These are phyloP conservation scores for Curvularia hawaiiensis DNA, from an alignment of 2,329 filamentous ascomycete species.

Conservation along the genomic window DNA sequence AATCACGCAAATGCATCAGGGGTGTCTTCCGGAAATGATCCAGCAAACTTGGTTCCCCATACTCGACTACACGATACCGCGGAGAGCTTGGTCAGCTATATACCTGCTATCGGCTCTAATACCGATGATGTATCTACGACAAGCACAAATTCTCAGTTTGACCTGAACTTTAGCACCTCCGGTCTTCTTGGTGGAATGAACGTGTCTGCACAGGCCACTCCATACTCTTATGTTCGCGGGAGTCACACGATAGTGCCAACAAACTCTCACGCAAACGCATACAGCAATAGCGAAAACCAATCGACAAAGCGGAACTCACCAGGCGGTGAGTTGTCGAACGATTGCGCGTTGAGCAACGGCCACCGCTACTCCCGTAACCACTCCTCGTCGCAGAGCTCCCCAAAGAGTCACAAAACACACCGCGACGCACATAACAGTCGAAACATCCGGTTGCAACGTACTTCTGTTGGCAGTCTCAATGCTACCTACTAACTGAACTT, in stretches of 20 bases:
- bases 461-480: slow-evolving; percentile 25
- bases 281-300: slow-evolving; percentile 47
- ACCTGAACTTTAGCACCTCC: slow-evolving; percentile 35
- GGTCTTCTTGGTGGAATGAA: slow-evolving; percentile 29
- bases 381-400: slow-evolving; percentile 22
- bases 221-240: slow-evolving; percentile 35
- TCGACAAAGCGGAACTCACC: slow-evolving; percentile 39
- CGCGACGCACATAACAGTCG: slow-evolving; percentile 11
- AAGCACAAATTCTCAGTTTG: slow-evolving; percentile 15
- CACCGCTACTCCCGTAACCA: slow-evolving; percentile 44
- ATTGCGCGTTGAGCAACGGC: slow-evolving; percentile 48
- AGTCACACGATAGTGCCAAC: slow-evolving; percentile 31
- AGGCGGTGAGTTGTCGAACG: slow-evolving; percentile 25
- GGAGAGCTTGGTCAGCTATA: slow-evolving; percentile 19
- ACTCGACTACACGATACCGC: slow-evolving; percentile 14
- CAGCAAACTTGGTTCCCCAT: slow-evolving; percentile 1
- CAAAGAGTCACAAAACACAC: slow-evolving; percentile 5
- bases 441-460: slow-evolving; percentile 12
- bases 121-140: slow-evolving; percentile 14
- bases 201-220: slow-evolving; percentile 20
- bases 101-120: slow-evolving; percentile 14
- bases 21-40: slow-evolving; percentile 16
- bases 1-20: slow-evolving; percentile 18
- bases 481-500: slow-evolving; percentile 8
- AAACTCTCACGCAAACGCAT: slow-evolving; percentile 44